Evolutionary conservation across 306 rosid genomes (phyloP).

Genomic region (Trichosanthes cucumerina): DNA sequence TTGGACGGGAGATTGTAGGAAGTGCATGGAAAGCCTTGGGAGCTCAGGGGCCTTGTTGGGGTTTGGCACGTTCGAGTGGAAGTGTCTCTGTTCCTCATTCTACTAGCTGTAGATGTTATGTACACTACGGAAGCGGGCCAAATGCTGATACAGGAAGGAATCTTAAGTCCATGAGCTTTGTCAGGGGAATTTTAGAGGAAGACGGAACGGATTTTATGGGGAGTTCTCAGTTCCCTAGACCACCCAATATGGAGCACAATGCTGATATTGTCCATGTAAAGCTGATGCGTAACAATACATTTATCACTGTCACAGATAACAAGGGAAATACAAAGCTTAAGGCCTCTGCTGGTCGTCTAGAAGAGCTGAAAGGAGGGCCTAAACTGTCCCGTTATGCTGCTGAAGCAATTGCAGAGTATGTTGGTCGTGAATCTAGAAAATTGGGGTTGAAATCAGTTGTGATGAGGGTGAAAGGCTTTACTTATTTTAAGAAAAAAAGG

Average conservation of each 20-base stretch:
- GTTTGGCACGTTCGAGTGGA: neutral
- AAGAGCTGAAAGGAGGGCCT: slow-evolving; percentile 58
- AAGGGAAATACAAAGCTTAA: slow-evolving; percentile 60
- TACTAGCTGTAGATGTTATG: slow-evolving; percentile 15
- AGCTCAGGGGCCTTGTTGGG: neutral
- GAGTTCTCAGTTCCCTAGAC: slow-evolving; percentile 14
- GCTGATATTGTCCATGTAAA: slow-evolving; percentile 79
- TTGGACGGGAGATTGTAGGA: neutral
- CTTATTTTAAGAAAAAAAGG: slow-evolving; percentile 60
- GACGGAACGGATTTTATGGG: slow-evolving; percentile 23
- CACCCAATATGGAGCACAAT: slow-evolving; percentile 27
- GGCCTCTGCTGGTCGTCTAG: slow-evolving; percentile 55
- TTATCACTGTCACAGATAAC: slow-evolving; percentile 58
- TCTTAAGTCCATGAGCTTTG: slow-evolving; percentile 42
- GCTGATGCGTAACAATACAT: slow-evolving; percentile 58
- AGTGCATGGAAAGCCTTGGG: neutral
- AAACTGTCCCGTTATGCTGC: slow-evolving; percentile 56
- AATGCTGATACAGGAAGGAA: slow-evolving; percentile 24
- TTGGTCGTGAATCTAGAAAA: slow-evolving; percentile 50
- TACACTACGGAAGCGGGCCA: slow-evolving; percentile 15
- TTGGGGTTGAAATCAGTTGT: slow-evolving; percentile 66
- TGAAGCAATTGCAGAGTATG: slow-evolving; percentile 67
- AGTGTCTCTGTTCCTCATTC: slow-evolving; percentile 16
- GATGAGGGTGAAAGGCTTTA: slow-evolving; percentile 67
- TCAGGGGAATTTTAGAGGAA: slow-evolving; percentile 38